phyloP scores from a whole-genome alignment of 2,329 filamentous ascomycete species.

The Arthroderma sp. region DNA sequence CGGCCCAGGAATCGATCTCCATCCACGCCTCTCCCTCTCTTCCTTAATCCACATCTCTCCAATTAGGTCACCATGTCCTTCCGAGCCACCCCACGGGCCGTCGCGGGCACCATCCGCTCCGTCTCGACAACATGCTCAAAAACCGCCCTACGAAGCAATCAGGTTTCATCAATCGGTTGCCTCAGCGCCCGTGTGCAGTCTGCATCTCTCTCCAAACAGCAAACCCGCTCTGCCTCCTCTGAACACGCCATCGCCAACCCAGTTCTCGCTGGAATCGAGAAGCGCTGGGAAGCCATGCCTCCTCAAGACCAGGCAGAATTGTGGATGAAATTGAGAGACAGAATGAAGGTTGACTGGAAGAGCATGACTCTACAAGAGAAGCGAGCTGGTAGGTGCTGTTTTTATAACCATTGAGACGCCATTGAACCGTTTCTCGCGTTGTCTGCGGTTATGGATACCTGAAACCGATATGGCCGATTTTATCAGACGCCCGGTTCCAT shows the following conservation, averaged over 20 bases:
- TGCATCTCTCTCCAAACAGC: conserved; percentile 31
- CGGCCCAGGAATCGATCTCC: conserved; percentile 3
- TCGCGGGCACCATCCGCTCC: conserved; percentile 27
- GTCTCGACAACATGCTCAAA: conserved; percentile 14
- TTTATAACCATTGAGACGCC: not conserved
- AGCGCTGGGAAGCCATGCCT: conserved; percentile 96
- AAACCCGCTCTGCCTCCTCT: conserved; percentile 44
- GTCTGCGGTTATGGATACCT: not conserved
- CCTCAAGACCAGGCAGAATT: conserved; percentile 98
- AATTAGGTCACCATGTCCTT: conserved; percentile 32
- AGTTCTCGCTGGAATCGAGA: conserved; percentile 95
- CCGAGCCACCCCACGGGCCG: conserved; percentile 36
- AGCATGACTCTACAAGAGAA: conserved; percentile 94
- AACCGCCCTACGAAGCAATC: not conserved
- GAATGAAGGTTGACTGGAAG: conserved; percentile 97
- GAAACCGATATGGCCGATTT: not conserved
- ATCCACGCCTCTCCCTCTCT: conserved; percentile 20
- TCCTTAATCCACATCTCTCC: conserved; percentile 9
- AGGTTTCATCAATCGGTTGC: conserved; percentile 17
- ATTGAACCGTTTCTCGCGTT: not conserved
- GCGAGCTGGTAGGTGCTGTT: conserved; percentile 76
- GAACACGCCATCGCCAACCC: conserved; percentile 96
- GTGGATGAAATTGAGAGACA: conserved; percentile 96
- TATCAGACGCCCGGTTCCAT: not conserved
- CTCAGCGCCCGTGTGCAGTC: conserved; percentile 27